Evolutionary conservation across 768 basidiomycete species (phyloP), one percentile per base, ranked within the genome.

Genomic region (Termitomyces heimii): DNA sequence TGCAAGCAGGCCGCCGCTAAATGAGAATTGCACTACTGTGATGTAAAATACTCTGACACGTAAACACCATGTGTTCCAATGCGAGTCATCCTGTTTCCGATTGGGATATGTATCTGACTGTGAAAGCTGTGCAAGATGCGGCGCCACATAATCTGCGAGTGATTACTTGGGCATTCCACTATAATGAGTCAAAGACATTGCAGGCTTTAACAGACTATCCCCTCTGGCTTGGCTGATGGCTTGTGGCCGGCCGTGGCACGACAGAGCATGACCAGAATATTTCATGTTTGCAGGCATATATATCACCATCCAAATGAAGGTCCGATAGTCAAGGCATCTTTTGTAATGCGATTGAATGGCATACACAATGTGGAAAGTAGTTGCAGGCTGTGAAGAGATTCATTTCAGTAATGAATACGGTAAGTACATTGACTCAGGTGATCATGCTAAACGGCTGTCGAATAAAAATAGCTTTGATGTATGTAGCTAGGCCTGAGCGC

Each of bases 311-410:
- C 71, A 63, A 60, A 75, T 34, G 73, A 64, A 8, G 73, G 85
- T 18, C 84, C 84, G 2, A 75, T 82, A 59, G 64, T 77, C 39
- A 63, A 64, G 54, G 56, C 64, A 34, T 35, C 16, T 51, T 37
- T 51, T 9, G 24, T 51, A 37, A 51, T 50, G 8, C 49, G 14
- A 24, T 3, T 14, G 0, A 3, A 48, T 32, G 14, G 24, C 48
- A 35, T 22, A 22, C 4, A 20, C 13, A 22, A n/a, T n/a, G n/a
- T n/a, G 34, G 24, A 22, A 53, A 22, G 31, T 54, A 42, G 20
- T 22, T 49, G 20, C 18, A 16, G 5, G 5, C n/a, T 7, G n/a
- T 10, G n/a, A 14, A 3, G 32, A 24, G 14, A 31, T 22, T 13
- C 20, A 13, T 22, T 35, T 35, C 20, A 8, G 34, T 18, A 5